Evolutionary conservation across 164 flowering plant genomes (phyloP).

Genomic region (Magnolia officinalis): DNA sequence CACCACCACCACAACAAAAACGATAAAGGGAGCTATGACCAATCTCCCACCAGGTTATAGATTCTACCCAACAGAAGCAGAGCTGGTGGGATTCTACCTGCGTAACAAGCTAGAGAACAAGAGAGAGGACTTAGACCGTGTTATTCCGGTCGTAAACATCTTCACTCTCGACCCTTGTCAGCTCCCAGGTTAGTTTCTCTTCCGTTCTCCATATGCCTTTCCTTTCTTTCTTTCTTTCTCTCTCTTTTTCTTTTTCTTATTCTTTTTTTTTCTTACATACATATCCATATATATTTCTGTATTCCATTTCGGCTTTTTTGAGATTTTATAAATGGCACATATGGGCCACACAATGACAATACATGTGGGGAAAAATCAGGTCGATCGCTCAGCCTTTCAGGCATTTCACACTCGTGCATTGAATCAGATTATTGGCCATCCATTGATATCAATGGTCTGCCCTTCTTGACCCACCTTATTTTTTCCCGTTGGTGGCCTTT

Average conservation of each 20-base stretch:
- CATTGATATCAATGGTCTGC: too few species aligned
- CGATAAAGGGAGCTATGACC: neutral
- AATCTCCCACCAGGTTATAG: slow-evolving; percentile 37
- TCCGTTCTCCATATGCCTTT: neutral
- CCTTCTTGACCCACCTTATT: too few species aligned
- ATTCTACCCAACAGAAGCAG: slow-evolving; percentile 70
- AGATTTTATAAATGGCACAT: too few species aligned
- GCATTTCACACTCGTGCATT: too few species aligned
- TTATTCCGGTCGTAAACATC: slow-evolving; percentile 42
- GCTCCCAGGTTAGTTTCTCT: slow-evolving; percentile 37
- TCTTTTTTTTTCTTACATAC: too few species aligned
- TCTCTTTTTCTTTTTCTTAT: neutral
- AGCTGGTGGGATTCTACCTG: slow-evolving; percentile 52
- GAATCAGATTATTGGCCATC: too few species aligned
- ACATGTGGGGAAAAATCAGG: neutral
- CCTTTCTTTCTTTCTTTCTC: neutral
- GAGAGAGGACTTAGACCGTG: slow-evolving; percentile 24
- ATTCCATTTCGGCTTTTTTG: too few species aligned
- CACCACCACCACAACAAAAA: neutral
- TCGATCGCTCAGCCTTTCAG: neutral
- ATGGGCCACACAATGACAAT: too few species aligned
- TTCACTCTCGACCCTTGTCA: slow-evolving; percentile 42
- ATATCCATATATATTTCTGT: too few species aligned
- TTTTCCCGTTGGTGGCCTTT: too few species aligned
- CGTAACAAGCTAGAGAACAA: slow-evolving; percentile 37